Base-by-base conservation (phyloP, 345 rosid species). In the Eucalyptus tenuipes region DNA sequence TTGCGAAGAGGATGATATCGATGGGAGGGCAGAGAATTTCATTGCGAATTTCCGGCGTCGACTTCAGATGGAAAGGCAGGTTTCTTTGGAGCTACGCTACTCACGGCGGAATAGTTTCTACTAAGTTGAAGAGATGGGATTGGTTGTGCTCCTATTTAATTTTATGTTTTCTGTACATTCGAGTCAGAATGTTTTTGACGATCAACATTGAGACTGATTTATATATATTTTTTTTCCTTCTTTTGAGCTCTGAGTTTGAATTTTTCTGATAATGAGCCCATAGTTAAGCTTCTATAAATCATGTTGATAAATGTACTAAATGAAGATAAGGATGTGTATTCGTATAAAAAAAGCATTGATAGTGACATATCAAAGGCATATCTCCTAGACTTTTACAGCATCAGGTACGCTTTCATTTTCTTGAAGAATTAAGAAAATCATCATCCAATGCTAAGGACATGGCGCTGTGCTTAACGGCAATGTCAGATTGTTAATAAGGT, bases 51-150 rank as follows among this genome's bases (percentile, higher is more conserved):
- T 88, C 68, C 44, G 49, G 49, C 92, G 89, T 25, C 93, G 37
- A 33, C 94, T 92, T 86, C 45, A 80, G 89, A 82, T 89, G 17
- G 94, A 94, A 68, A 88, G 92, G 85, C 94, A 93, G 89, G 88
- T 91, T 16, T 94, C 94, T 61, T 87, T 93, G 91, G 64, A 87
- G 57, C 88, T 87, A 20, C 29, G 47, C 27, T 40, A 75, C 47
- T 75, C 29, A 1, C 7, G 0, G 0, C 5, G 8, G 47, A 40
- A 40, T 20, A 75, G 82, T 75, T 75, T 75, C 82, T 20, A 0
- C 0, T 40, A 75, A 75, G 82, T 10, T 75, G 47, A 40, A 20
- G 24, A 75, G 2, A 40, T 29, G 0, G 47, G 82, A 75, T 40
- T 75, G 27, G 8, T 20, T 75, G 14, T 20, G 47, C 27, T 75